Evolutionary conservation across 2,329 filamentous ascomycete species (phyloP), one percentile per base, ranked within the genome.

Genomic region (Monosporascus sp.): DNA sequence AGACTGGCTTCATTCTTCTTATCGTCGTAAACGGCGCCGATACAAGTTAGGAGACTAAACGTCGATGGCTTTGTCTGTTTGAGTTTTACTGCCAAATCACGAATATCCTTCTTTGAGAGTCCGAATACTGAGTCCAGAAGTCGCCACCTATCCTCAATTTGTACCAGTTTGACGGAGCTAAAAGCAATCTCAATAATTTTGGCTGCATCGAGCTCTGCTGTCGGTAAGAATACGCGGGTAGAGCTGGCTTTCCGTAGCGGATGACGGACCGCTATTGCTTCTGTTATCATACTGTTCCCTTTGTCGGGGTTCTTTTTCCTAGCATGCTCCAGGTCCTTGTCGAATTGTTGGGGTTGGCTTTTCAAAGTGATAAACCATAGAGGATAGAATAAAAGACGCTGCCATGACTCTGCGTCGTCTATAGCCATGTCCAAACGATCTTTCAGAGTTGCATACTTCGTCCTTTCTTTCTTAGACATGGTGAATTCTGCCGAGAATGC

Each of bases 41-140:
- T 51, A 50, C 62, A 64, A 11, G 48, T 50, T 5, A 64, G 54
- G 4, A 65, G 50, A 7, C 62, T 57, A 45, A 63, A 64, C 7
- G 52, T 56, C 11, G 43, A 20, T 2, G 62, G 62, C 17, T 64
- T 57, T n/a, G 53, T 50, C 9, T 31, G 49, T 25, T 52, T 51
- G 7, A 65, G 54, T 49, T 55, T 62, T 22, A 49, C 41, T 17
- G 59, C 62, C 20, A 64, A 54, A n/a, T 62, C 59, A 8, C 62
- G 57, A 20, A 59, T 54, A 48, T 63, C 54, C 45, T 54, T 53
- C 9, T 43, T 43, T 4, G 39, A 43, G 17, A 9, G 17, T 4
- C 5, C 9, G 9, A 6, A 43, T 7, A 25, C 24, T 25, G 24
- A 25, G 7, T 25, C 24, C 24, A 7, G 6, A 7, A 25, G 24